These are phyloP conservation scores for Phalaenopsis hybrid DNA, from an alignment of 116 monocot species.

Conservation along the genomic window DNA sequence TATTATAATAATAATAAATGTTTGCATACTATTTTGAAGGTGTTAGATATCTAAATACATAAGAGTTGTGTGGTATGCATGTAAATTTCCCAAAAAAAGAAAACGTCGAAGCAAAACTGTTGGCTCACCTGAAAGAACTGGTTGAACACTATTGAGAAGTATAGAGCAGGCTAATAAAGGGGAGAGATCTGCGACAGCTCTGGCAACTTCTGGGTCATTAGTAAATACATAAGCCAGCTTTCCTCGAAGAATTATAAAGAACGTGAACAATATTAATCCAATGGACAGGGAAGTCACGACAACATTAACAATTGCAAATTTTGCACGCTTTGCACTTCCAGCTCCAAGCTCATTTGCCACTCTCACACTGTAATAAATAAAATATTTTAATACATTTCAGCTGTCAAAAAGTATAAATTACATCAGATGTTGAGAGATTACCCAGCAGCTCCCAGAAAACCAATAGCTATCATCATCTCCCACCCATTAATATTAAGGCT, in stretches of 20 bases:
- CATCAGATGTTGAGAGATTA: conserved; percentile 10
- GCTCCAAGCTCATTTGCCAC: conserved; percentile 86
- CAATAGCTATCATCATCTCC: conserved; percentile 70
- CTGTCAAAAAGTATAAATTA: too few relatives aligned
- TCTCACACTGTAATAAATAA: conserved; percentile 36
- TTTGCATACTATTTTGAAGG: too few relatives aligned
- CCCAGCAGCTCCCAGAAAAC: conserved; percentile 66
- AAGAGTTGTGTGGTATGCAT: too few relatives aligned
- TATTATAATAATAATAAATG: too few relatives aligned
- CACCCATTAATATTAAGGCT: conserved; percentile 69
- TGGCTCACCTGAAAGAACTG: conserved; percentile 21
- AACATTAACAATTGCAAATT: conserved; percentile 51
- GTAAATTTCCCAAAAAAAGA: too few relatives aligned
- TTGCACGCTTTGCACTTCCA: conserved; percentile 55
- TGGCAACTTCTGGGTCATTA: conserved; percentile 27
- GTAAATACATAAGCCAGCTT: conserved; percentile 69
- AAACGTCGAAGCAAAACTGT: too few relatives aligned
- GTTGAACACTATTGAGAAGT: conserved; percentile 68
- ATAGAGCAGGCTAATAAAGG: conserved; percentile 71
- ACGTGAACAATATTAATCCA: conserved; percentile 42
- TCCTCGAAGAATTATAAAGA: conserved; percentile 41
- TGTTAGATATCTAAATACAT: too few relatives aligned
- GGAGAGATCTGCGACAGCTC: conserved; percentile 56
- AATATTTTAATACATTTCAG: too few relatives aligned
- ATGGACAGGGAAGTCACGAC: conserved; percentile 30